Evolutionary conservation across 163 green algal species (phyloP).

Genomic region (Trebouxiophyceae sp.): DNA sequence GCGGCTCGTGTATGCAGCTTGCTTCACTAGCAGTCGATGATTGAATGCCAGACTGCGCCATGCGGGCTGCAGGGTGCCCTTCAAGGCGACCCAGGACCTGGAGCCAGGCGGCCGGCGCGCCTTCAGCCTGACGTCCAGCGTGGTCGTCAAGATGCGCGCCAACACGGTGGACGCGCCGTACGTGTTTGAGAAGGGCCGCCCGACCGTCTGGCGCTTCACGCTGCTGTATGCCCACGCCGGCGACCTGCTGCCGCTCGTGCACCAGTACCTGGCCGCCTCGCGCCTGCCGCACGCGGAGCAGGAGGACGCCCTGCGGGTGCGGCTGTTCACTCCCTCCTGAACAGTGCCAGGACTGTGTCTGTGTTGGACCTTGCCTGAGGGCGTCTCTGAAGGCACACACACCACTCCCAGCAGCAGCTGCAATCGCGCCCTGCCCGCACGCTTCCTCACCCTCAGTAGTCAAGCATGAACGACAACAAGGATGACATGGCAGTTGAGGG

Average conservation of each 20-base stretch:
- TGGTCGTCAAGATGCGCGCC: constrained; percentile 58
- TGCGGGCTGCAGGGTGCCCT: constrained; percentile 13
- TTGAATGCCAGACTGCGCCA: too few relatives aligned
- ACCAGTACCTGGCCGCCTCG: constrained; percentile 55
- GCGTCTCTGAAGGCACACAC: too few relatives aligned
- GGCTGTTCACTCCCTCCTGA: too few relatives aligned
- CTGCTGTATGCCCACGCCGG: constrained; percentile 45
- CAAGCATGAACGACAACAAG: too few relatives aligned
- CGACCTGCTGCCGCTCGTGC: constrained; percentile 48
- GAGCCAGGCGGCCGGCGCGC: constrained; percentile 21
- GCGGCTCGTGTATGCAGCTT: too few relatives aligned
- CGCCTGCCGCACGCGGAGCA: constrained; percentile 43
- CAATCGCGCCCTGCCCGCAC: too few relatives aligned
- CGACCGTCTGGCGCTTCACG: constrained; percentile 55
- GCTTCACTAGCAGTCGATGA: too few relatives aligned
- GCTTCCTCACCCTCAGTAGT: too few relatives aligned
- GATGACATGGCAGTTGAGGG: too few relatives aligned
- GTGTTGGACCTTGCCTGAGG: too few relatives aligned
- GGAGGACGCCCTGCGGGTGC: constrained; percentile 29
- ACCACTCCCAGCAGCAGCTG: too few relatives aligned
- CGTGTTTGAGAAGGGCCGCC: constrained; percentile 30
- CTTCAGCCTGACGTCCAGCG: constrained; percentile 30
- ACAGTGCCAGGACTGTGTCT: too few relatives aligned
- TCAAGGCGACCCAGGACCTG: constrained; percentile 20
- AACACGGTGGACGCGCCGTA: constrained; percentile 73